A percentile compares a stretch with the other conserved stretches of the same genome.
Conservation (phyloP, 1,139 yeast species). For the Pichia sp. region DNA sequence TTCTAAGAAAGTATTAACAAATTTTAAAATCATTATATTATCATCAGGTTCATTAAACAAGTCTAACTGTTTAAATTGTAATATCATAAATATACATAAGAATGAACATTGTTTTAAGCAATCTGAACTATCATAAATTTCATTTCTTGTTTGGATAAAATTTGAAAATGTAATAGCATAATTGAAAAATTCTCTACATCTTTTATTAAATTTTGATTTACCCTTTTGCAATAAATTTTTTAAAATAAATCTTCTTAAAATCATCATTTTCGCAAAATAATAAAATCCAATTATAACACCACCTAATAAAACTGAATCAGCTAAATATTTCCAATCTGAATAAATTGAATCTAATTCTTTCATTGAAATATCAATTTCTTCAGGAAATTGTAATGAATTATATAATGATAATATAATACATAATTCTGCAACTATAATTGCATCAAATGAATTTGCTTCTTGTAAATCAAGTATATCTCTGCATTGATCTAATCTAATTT, state of each 20-base stretch:
- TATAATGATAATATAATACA: constrained; percentile 56
- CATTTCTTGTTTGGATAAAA: background rate
- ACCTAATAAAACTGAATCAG: constrained; percentile 19
- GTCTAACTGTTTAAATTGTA: constrained; percentile 10
- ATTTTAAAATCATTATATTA: background rate
- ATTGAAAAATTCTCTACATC: constrained; percentile 3
- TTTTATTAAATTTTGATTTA: constrained; percentile 8
- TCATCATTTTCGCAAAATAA: constrained; percentile 20
- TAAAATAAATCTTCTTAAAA: constrained; percentile 20
- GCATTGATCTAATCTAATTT: constrained; percentile 55
- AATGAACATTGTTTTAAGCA: constrained; percentile 7
- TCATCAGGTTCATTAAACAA: constrained; percentile 7
- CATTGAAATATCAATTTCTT: constrained; percentile 21
- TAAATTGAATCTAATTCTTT: constrained; percentile 20
- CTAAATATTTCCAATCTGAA: constrained; percentile 23
- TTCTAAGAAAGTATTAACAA: constrained; percentile 1
- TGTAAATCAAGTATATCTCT: constrained; percentile 57
- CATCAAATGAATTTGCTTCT: constrained; percentile 70
- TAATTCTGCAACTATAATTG: constrained; percentile 74
- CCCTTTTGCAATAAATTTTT: constrained; percentile 11
- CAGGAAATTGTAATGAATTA: constrained; percentile 46
- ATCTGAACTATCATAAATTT: constrained; percentile 5
- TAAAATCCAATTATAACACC: constrained; percentile 15
- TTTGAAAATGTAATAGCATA: background rate
- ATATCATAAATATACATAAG: constrained; percentile 7